Evolutionary conservation across 2,329 filamentous ascomycete genomes (phyloP), one percentile per base, ranked within the genome.

Genomic region (Penicillium occitanis): DNA sequence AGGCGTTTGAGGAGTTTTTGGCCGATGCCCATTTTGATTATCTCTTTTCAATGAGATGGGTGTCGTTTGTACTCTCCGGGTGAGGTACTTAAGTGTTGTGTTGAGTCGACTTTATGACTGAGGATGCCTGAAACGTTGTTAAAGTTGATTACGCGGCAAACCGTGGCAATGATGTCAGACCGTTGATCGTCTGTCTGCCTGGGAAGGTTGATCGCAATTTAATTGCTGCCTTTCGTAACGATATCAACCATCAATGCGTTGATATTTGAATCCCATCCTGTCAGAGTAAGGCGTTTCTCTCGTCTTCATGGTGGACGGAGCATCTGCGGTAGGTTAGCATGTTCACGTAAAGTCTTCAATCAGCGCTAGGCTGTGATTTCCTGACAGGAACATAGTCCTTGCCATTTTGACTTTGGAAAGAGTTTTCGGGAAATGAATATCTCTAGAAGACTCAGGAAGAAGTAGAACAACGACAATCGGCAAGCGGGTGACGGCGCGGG

Each of bases 1-100:
- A 77, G 64, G 28, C 68, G 70, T 19, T 75, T 73, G 50, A 77
- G 70, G 28, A 77, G 69, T 65, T 75, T 77, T 37, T 77, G 74
- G 22, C 74, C 72, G 5, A 77, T 3, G 40, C 62, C 62, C 62
- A 64, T 64, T 4, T 37, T 64, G 37, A n/a, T 19, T 19, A 19
- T 19, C 19, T 19, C 19, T 19, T 19, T 19, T 19, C 19, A 19
- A 19, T 19, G 19, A 19, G 19, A 19, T 19, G 19, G 19, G 19
- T 19, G 19, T 19, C 19, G 19, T 19, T 19, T 19, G 19, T 19
- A 19, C 19, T 19, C 19, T 19, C 19, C 19, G 19, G 19, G 19
- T 19, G 19, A 19, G 19, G 19, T 19, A 19, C 19, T 19, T 19
- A 19, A 19, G 19, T 19, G 19, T 19, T 19, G 19, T 19, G 19